A percentile compares a stretch with the other conserved stretches of the same genome.
Conservation (phyloP, 2,329 filamentous ascomycete species). For the Malbranchea zuffiana region DNA sequence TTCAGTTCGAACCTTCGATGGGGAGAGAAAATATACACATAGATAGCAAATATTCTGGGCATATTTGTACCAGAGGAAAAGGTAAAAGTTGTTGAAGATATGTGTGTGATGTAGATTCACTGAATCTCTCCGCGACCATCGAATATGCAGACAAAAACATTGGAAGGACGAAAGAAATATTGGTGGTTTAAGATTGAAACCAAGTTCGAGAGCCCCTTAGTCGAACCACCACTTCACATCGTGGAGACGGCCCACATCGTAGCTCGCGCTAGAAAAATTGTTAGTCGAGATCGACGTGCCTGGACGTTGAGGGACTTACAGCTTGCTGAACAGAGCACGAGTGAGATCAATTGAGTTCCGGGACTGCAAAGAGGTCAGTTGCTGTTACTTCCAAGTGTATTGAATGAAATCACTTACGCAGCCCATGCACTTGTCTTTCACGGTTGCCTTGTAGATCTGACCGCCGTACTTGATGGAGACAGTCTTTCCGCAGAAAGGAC, state of each 20-base stretch:
- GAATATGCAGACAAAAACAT: too few relatives aligned
- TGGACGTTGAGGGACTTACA: constrained; percentile 10
- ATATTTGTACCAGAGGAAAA: too few relatives aligned
- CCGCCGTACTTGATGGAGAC: constrained; percentile 54
- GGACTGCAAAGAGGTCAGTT: constrained; percentile 33
- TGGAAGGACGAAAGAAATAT: constrained; percentile 2
- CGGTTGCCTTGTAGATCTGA: constrained; percentile 46
- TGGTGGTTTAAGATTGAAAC: background rate
- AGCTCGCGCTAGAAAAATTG: constrained; percentile 19
- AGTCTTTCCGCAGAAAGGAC: constrained; percentile 59
- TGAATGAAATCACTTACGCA: constrained; percentile 42
- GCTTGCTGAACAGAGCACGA: constrained; percentile 27
- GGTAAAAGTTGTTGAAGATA: too few relatives aligned
- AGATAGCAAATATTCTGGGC: too few relatives aligned
- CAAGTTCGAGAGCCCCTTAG: constrained; percentile 6
- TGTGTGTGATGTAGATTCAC: too few relatives aligned
- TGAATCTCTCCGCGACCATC: too few relatives aligned
- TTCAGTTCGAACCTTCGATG: too few relatives aligned
- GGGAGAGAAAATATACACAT: too few relatives aligned
- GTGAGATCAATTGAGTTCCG: constrained; percentile 21
- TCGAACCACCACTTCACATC: constrained; percentile 35
- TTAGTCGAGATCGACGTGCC: background rate
- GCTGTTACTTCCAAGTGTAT: constrained; percentile 32
- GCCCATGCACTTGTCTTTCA: constrained; percentile 67
- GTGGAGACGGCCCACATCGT: constrained; percentile 31